Evolutionary conservation across 768 basidiomycete genomes (phyloP).

Genomic region (Nidularia pulvinata): DNA sequence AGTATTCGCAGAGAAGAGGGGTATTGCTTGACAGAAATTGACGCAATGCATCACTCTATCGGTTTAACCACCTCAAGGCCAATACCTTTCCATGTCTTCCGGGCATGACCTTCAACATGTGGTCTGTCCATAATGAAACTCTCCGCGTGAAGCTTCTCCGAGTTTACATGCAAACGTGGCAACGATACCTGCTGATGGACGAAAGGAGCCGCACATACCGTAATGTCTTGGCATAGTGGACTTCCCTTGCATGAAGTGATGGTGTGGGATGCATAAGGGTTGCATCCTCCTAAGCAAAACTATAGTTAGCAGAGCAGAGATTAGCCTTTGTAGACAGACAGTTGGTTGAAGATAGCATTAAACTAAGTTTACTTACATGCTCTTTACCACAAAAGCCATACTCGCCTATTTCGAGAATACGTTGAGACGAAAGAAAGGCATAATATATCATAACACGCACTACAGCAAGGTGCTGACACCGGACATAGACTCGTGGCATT

Average conservation of each 20-base stretch:
- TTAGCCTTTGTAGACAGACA: not conserved
- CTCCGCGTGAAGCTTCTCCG: no score
- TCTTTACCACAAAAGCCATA: slow-evolving; percentile 52
- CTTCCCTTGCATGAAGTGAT: slow-evolving; percentile 68
- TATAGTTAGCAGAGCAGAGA: slow-evolving; percentile 14
- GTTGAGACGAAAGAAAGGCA: not conserved
- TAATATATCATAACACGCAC: slow-evolving; percentile 23
- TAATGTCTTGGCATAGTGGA: slow-evolving; percentile 68
- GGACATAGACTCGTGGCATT: slow-evolving; percentile 44
- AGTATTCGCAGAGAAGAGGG: no score
- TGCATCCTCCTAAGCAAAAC: slow-evolving; percentile 89
- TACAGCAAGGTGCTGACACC: slow-evolving; percentile 48
- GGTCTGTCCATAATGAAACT: no score
- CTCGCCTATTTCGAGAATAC: slow-evolving; percentile 32
- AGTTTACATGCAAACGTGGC: no score
- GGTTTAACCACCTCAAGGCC: no score
- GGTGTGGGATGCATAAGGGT: slow-evolving; percentile 68
- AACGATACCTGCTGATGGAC: no score
- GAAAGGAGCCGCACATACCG: slow-evolving; percentile 31
- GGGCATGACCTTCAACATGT: no score
- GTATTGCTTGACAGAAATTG: no score
- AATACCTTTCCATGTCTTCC: no score
- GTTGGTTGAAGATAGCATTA: not conserved
- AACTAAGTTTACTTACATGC: slow-evolving; percentile 27
- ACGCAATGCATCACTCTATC: no score